Base-by-base conservation (phyloP, 176 grass and related monocot genomes). In the Rhynchospora breviuscula region DNA sequence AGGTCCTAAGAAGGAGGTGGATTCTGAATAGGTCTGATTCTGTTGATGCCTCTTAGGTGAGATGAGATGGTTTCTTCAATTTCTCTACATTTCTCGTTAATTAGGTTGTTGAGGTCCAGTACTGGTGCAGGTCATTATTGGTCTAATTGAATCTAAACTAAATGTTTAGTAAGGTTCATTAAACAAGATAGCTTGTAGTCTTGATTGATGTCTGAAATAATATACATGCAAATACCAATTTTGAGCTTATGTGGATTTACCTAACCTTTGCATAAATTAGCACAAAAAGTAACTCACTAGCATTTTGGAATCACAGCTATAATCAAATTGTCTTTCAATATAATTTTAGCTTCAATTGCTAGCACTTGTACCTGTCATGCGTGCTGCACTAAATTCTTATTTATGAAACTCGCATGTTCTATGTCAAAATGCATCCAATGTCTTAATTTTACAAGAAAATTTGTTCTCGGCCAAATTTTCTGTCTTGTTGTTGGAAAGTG, bases 1-100 rank as follows among this genome's bases (percentile, higher is more conserved):
- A 94, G 92, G 87, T 72, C 90, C 89, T 31, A 94, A 94, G 85
- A 94, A 94, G 87, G 63, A 51, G 51, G 83, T 84, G 61, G 85
- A 88, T 63, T 79, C 23, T 68, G 87, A 89, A 60, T 86, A 89
- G 83, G 66, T 82, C 77, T 12, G 0, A 45, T 31, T 59, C 65
- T n/a, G 25, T 82, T 60, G 67, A 12, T 53, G 26, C 84, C 59
- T 62, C 59, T 29, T n/a, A 89, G 91, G 89, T 93, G 62, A 81
- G 86, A 64, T 93, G 62, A 81, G 86, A 64, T 46, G 56, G 21
- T 26, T 67, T 86, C 53, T 47, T 80, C 57, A 35, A 19, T 81
- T 62, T 2, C 62, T 62, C 11, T 60, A 81, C 2, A 62, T 29
- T 43, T 64, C 44, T 81, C 57, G 29, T 81, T 81, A 62, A 63